Evolutionary conservation across 2,329 filamentous ascomycete species (phyloP).

Genomic region (Fusarium mangiferae): DNA sequence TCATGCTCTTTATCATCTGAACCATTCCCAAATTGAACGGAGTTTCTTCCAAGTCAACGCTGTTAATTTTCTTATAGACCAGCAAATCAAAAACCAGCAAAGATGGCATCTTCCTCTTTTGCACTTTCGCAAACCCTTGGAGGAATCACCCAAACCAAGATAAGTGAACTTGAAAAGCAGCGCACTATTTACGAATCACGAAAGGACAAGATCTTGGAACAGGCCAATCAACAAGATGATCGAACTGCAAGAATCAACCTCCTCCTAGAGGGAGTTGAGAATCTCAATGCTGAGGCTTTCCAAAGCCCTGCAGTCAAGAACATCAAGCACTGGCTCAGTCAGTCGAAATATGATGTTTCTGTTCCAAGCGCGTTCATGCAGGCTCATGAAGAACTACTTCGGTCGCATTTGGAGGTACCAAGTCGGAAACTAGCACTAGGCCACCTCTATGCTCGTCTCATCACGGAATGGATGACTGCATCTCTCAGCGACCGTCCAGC

Average conservation of each 20-base stretch:
- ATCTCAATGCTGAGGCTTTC: background rate
- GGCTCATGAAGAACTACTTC: background rate
- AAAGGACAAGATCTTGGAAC: background rate
- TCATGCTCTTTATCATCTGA: background rate
- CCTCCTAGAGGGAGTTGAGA: background rate
- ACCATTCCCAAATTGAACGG: rapidly evolving
- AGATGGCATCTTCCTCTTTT: background rate
- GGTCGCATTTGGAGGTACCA: background rate
- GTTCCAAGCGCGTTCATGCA: background rate
- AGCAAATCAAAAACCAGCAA: background rate
- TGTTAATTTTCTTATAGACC: rapidly evolving
- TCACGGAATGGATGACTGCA: background rate
- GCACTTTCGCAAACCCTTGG: background rate
- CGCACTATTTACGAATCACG: background rate
- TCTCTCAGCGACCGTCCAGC: background rate
- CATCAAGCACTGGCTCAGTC: conserved; percentile 1
- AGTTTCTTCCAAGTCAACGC: rapidly evolving
- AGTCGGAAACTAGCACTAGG: background rate
- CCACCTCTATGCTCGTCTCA: background rate
- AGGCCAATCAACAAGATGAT: background rate
- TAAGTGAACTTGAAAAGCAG: background rate
- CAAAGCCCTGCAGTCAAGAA: background rate
- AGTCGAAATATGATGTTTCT: background rate
- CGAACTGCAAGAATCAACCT: background rate
- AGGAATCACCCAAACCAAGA: background rate